A percentile compares a stretch with the other conserved stretches of the same genome.
These are phyloP conservation scores for Geotrichum europaeum DNA, from an alignment of 1,139 yeast species.

Conservation along the genomic window DNA sequence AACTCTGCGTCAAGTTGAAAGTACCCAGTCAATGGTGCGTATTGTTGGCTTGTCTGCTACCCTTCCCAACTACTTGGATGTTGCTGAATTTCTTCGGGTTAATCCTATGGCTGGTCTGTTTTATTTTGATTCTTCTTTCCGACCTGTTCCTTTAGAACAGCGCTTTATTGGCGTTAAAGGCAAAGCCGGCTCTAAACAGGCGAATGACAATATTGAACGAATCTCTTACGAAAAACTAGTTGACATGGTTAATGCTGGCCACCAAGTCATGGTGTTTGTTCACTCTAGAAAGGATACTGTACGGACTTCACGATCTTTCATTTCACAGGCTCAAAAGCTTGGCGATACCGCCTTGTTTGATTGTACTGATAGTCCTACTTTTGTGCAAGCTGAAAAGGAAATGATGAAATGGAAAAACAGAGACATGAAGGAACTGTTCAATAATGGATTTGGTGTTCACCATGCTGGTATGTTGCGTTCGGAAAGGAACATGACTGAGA, in stretches of 20 bases:
- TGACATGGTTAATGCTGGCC: constrained; percentile 61
- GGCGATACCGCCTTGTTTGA: constrained; percentile 55
- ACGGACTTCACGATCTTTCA: constrained; percentile 70
- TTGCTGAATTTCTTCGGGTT: constrained; percentile 91
- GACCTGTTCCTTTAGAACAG: constrained; percentile 93
- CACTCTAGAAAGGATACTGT: constrained; percentile 92
- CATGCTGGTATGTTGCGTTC: constrained; percentile 96
- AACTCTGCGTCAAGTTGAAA: constrained; percentile 88
- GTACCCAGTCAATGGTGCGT: constrained; percentile 88
- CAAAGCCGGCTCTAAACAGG: constrained; percentile 66
- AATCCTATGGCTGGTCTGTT: constrained; percentile 87
- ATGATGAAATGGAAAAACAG: constrained; percentile 67
- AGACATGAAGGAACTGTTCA: constrained; percentile 77
- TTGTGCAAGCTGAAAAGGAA: constrained; percentile 53
- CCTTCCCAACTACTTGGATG: constrained; percentile 87
- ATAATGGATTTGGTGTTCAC: constrained; percentile 83
- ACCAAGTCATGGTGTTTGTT: constrained; percentile 95
- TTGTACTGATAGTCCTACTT: constrained; percentile 45
- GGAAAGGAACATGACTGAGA: constrained; percentile 85
- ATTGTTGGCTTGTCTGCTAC: constrained; percentile 98
- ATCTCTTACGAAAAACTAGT: constrained; percentile 72
- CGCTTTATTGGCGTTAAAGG: constrained; percentile 84
- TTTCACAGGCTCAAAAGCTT: constrained; percentile 58
- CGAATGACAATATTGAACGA: constrained; percentile 70
- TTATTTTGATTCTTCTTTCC: constrained; percentile 84